Base-by-base conservation (phyloP, 2,329 filamentous ascomycete genomes). In the Ophiobolus disseminans region DNA sequence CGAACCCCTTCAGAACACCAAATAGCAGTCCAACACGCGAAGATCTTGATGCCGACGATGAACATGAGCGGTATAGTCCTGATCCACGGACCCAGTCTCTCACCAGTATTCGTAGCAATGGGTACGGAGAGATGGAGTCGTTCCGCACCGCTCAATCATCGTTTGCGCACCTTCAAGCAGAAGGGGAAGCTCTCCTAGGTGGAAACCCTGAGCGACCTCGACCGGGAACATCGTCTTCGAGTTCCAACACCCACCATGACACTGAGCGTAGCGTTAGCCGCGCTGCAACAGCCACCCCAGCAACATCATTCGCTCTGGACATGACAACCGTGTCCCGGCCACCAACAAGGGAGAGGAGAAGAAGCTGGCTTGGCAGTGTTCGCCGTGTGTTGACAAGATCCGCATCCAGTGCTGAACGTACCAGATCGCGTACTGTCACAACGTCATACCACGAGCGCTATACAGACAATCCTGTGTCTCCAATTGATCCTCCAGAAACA, bases 151-250 rank as follows among this genome's bases (percentile, higher is more conserved):
- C 80, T 3, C 73, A 75, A 14, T 78, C 80, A 1, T 78, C 75
- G 0, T 76, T 83, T 42, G 72, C 73, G 7, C 73, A 78, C 17
- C 73, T 79, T 2, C 80, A 80, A 60, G 73, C 75, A 13, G 81
- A 84, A 65, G 78, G 79, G 11, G 77, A 82, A 40, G 75, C 75
- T 3, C 72, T 84, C 1, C 75, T 85, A 20, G 76, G 76, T 4
- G 77, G 77, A 3, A 70, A 66, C 14, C 70, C 66, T 9, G 69
- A 73, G 21, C 53, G 62, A 41, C 32, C 49, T 21, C 53, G 74
- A 53, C 63, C 70, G 40, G 44, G 62, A 2, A 72, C 69, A 4
- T 59, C 66, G 1, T 70, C 67, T 8, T 69, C 68, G 1, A 63
- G 56, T 30, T 47, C 60, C 5, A 57, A 65, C 9, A 51, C 60